phyloP scores from a whole-genome alignment of 176 grass and related monocot genomes.

The Saccharum spontaneum region DNA sequence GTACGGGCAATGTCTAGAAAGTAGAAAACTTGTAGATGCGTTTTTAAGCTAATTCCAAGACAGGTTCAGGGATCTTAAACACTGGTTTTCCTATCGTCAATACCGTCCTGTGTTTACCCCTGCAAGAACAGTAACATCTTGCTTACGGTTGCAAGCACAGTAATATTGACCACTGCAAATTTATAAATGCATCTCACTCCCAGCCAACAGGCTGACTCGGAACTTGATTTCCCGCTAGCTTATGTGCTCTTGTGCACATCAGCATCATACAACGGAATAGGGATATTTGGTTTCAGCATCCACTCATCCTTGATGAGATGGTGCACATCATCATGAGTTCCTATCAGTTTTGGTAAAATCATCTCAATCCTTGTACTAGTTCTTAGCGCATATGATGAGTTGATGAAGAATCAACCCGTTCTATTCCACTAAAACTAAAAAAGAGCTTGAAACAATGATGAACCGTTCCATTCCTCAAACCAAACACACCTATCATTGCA shows the following conservation, averaged over 20 bases:
- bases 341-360: neutral
- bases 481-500: neutral
- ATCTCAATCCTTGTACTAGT: neutral
- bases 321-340: neutral
- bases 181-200: no score
- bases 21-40: no score
- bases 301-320: neutral
- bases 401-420: neutral
- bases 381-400: neutral
- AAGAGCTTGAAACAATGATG: neutral
- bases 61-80: no score
- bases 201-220: no score
- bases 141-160: no score
- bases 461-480: neutral
- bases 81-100: no score
- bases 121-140: no score
- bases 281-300: neutral
- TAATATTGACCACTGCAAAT: no score
- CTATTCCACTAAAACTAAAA: neutral
- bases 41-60: no score
- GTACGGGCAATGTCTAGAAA: no score
- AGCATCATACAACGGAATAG: no score
- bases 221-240: neutral
- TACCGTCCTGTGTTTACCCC: no score
- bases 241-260: neutral